phyloP scores from a whole-genome alignment of 2,329 filamentous ascomycete genomes.

The Helotiales sp. region DNA sequence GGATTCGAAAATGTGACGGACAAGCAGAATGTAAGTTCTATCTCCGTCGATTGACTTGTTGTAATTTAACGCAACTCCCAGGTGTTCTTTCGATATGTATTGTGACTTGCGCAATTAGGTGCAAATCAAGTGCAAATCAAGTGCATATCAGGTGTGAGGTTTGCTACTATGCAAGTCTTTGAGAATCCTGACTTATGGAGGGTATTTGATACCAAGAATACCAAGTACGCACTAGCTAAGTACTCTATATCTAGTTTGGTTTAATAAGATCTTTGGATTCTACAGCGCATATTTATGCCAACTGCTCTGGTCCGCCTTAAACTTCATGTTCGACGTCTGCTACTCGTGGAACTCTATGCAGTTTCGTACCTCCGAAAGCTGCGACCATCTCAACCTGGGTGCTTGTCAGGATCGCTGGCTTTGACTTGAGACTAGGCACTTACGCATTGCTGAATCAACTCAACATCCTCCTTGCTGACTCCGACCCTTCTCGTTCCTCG shows the following conservation, averaged over 20 bases:
- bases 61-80: neutral
- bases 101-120: no score
- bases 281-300: no score
- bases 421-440: slow-evolving; percentile 7
- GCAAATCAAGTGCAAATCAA: no score
- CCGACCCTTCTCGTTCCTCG: slow-evolving; percentile 49
- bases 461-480: slow-evolving; percentile 41
- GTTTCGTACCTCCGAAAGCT: slow-evolving; percentile 34
- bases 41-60: neutral
- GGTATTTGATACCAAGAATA: no score
- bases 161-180: no score
- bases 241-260: no score
- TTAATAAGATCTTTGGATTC: no score
- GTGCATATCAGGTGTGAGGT: no score
- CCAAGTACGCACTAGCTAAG: no score
- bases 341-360: slow-evolving; percentile 40
- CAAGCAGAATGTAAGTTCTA: slow-evolving; percentile 36
- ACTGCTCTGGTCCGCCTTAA: slow-evolving; percentile 7
- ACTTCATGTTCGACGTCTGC: slow-evolving; percentile 44
- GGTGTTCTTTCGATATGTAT: slow-evolving; percentile 16
- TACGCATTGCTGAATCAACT: slow-evolving; percentile 38
- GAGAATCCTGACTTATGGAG: no score
- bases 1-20: slow-evolving; percentile 44
- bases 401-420: slow-evolving; percentile 5
- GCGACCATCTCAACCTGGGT: slow-evolving; percentile 40